Percentiles rank a stretch among this genome's conserved stretches.
Conservation (phyloP, 2,329 filamentous ascomycete genomes). For the Chaetomiaceae sp. region DNA sequence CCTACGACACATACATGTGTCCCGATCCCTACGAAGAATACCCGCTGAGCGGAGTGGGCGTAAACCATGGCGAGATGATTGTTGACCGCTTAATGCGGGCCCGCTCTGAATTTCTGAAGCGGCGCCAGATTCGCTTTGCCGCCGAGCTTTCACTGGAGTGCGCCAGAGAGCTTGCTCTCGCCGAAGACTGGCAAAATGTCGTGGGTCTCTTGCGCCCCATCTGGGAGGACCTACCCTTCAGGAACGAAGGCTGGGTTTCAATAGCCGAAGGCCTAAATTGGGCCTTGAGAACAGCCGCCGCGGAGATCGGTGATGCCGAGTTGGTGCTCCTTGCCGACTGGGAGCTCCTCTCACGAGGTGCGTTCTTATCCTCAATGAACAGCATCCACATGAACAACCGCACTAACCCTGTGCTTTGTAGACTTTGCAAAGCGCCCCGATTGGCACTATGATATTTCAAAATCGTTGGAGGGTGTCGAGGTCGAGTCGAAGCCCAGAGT, state of each 20-base stretch:
- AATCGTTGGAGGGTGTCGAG: slow-evolving; percentile 49
- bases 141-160: slow-evolving; percentile 56
- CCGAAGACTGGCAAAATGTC: slow-evolving; percentile 50
- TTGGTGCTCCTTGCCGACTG: slow-evolving; percentile 60
- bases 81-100: slow-evolving; percentile 50
- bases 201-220: slow-evolving; percentile 51
- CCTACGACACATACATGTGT: slow-evolving; percentile 64
- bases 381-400: too few relatives aligned
- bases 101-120: slow-evolving; percentile 49
- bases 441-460: slow-evolving; percentile 59
- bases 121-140: slow-evolving; percentile 49
- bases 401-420: slow-evolving; percentile 28
- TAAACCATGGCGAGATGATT: slow-evolving; percentile 54
- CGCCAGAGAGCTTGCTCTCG: slow-evolving; percentile 50
- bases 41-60: slow-evolving; percentile 44
- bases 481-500: slow-evolving; percentile 45
- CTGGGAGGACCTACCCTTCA: slow-evolving; percentile 54
- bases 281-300: slow-evolving; percentile 55
- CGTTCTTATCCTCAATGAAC: too few relatives aligned
- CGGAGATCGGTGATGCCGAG: slow-evolving; percentile 47
- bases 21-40: slow-evolving; percentile 59
- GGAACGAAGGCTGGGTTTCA: slow-evolving; percentile 56
- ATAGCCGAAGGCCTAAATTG: slow-evolving; percentile 58
- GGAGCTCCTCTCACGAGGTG: slow-evolving; percentile 58
- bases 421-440: slow-evolving; percentile 51